Evolutionary conservation across 331 rosid genomes (phyloP).

Genomic region (Erythrophleum ivorense): DNA sequence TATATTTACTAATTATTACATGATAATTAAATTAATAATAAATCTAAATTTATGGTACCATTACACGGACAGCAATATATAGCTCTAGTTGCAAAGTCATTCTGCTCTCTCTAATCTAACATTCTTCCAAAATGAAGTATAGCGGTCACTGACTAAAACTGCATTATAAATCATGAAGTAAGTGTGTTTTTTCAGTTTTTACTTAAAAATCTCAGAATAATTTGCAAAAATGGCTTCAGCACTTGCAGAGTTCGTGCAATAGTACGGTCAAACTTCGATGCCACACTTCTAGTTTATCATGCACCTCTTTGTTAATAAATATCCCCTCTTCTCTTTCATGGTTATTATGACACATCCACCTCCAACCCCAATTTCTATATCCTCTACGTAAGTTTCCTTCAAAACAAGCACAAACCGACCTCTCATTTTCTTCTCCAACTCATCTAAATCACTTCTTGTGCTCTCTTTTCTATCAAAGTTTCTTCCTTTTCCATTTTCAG

Average conservation of each 20-base stretch:
- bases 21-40: no score
- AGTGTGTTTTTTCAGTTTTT: no score
- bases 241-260: no score
- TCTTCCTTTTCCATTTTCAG: conserved; percentile 13
- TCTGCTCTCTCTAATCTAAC: not conserved
- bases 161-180: no score
- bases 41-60: no score
- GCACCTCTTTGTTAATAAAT: conserved; percentile 40
- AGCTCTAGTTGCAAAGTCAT: not conserved
- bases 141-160: no score
- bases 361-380: conserved; percentile 30
- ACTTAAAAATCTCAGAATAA: no score
- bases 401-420: conserved; percentile 40
- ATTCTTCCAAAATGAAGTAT: not conserved
- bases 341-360: conserved; percentile 51
- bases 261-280: not conserved
- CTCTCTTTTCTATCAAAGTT: not conserved
- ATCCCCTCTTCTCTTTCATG: conserved; percentile 45
- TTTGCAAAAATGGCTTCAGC: not conserved
- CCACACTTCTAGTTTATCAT: not conserved
- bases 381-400: conserved; percentile 41
- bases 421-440: not conserved
- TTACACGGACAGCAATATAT: no score
- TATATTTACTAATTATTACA: no score
- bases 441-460: conserved; percentile 10